phyloP scores from a whole-genome alignment of 1,139 yeast species.

The Yamadazyma kanchanaburiensis region DNA sequence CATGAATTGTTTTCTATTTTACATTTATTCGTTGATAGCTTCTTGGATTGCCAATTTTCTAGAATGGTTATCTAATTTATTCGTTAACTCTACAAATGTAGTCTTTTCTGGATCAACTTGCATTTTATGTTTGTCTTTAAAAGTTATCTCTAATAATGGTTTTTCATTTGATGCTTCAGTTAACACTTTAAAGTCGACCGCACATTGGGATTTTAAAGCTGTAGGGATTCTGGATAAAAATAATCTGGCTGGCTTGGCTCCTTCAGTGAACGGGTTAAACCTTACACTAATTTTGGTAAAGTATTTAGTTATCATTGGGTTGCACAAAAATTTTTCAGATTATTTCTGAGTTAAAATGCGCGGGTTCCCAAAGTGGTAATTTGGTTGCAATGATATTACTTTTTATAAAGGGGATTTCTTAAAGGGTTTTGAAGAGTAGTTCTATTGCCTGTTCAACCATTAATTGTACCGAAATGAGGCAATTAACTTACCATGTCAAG shows the following conservation, averaged over 20 bases:
- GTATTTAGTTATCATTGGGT: constrained; percentile 75
- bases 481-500: too few relatives aligned
- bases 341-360: too few relatives aligned
- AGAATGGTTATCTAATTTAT: constrained; percentile 64
- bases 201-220: constrained; percentile 49
- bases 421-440: too few relatives aligned
- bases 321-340: constrained; percentile 9
- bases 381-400: too few relatives aligned
- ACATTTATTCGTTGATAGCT: constrained; percentile 35
- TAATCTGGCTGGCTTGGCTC: constrained; percentile 78
- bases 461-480: too few relatives aligned
- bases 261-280: constrained; percentile 73
- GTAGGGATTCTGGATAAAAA: constrained; percentile 82
- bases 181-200: constrained; percentile 53
- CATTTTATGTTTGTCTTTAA: constrained; percentile 74
- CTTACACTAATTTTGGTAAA: constrained; percentile 73
- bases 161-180: constrained; percentile 38
- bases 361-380: too few relatives aligned
- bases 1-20: background rate
- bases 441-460: too few relatives aligned
- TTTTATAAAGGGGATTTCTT: too few relatives aligned
- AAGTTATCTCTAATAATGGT: constrained; percentile 70
- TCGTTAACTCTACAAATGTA: constrained; percentile 52
- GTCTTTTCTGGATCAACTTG: constrained; percentile 61
- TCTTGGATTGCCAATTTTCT: constrained; percentile 67